Base-by-base conservation (phyloP, 768 basidiomycete genomes). In the Lentinula aciculospora region DNA sequence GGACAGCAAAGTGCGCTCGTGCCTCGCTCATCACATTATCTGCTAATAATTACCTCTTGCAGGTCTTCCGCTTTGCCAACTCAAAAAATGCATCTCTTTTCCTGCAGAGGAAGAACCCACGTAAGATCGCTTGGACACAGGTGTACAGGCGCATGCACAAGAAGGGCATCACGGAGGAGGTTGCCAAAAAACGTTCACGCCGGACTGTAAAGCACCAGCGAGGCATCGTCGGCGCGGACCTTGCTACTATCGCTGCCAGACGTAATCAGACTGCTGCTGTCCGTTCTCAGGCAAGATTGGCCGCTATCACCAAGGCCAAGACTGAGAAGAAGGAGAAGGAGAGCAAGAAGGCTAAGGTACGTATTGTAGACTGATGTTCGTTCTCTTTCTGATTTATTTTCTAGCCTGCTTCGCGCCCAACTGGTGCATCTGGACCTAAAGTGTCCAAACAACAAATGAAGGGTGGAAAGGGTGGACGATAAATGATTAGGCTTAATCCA, bases 81-180 rank as follows among this genome's bases (percentile, higher is more conserved):
- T 91, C 92, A 63, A 98, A 98, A 85, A 91, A 86, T 69, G 83
- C 94, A 61, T 98, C 96, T 60, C 89, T 99, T 64, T 98, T 98
- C 87, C 80, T 91, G 59, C 97, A 99, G 76, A 92, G 96, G 80
- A 99, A 99, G 82, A 98, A 99, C 82, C 97, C 97, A 53, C 92
- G 97, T 72, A 98, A 98, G 85, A 94, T 98, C 77, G 89, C 96
- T 62, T 98, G 96, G 96, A 98, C 96, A 37, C 76, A 80, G 67
- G 84, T 89, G 61, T 96, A 90, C 83, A 89, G 92, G 64, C 89
- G 94, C 67, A 92, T 97, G 88, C 97, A 98, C 86, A 97, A 96
- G 86, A 99, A 99, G 87, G 97, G 97, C 73, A 85, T 98, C 74
- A 94, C 94, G 51, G 96, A 98, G 78, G 96, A 98, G 76, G 90